A percentile compares a stretch with the other conserved stretches of the same genome.
Conservation (phyloP, 2,329 filamentous ascomycete genomes). For the Tolypocladium tundrense region DNA sequence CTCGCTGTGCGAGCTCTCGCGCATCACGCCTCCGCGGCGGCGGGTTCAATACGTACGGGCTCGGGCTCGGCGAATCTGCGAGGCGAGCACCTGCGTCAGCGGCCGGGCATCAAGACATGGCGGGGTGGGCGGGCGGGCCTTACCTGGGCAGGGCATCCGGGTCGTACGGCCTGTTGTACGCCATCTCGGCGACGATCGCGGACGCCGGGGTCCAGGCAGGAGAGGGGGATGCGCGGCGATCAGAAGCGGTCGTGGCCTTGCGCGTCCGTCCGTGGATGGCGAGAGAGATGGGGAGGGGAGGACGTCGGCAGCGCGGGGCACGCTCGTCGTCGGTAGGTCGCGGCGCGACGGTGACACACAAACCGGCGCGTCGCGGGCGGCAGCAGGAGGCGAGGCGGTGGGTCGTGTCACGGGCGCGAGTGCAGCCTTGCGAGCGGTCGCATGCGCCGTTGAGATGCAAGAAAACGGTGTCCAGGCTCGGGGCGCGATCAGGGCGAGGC, state of each 20-base stretch:
- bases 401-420: neutral
- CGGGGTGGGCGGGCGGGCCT: slow-evolving; percentile 5
- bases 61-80: slow-evolving; percentile 66
- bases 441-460: neutral
- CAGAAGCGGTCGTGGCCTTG: neutral
- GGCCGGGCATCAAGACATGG: slow-evolving; percentile 2
- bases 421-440: neutral
- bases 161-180: slow-evolving; percentile 88
- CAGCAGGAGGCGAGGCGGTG: neutral
- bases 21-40: neutral
- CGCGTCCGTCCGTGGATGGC: neutral
- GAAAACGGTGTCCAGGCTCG: neutral
- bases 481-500: no score
- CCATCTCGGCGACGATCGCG: slow-evolving; percentile 47
- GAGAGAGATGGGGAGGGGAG: neutral
- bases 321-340: neutral
- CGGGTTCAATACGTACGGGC: slow-evolving; percentile 34
- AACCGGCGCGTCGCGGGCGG: neutral
- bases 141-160: slow-evolving; percentile 90
- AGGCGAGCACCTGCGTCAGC: slow-evolving; percentile 11
- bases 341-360: neutral
- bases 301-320: neutral
- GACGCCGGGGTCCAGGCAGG: neutral
- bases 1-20: neutral
- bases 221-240: neutral